Percentiles rank a stretch among this genome's conserved stretches.
These are phyloP conservation scores for Populus hybrid DNA, from an alignment of 441 rosid species.

Conservation along the genomic window DNA sequence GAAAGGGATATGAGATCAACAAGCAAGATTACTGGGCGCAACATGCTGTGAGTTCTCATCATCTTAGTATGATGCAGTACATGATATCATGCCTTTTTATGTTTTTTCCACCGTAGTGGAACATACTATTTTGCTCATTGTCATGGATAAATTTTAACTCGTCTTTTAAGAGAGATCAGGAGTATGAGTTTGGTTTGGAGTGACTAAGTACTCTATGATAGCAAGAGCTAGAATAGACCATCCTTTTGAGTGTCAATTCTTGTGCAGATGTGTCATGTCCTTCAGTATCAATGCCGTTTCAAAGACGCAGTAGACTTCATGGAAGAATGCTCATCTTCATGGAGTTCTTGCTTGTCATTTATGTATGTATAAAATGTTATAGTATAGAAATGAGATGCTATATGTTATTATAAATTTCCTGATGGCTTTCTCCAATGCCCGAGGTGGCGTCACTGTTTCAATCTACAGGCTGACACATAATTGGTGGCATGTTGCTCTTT, in stretches of 20 bases:
- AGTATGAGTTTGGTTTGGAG: not conserved
- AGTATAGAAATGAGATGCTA: not conserved
- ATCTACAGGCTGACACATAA: slow-evolving; percentile 75
- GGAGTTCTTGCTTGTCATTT: slow-evolving; percentile 74
- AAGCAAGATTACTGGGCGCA: slow-evolving; percentile 77
- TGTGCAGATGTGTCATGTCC: slow-evolving; percentile 83
- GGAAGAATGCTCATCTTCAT: slow-evolving; percentile 63
- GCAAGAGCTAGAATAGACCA: not conserved
- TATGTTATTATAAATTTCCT: not conserved
- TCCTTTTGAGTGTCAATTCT: slow-evolving; percentile 12
- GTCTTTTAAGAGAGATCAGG: not conserved
- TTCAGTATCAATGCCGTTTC: slow-evolving; percentile 69
- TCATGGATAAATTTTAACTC: not conserved
- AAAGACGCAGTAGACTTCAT: slow-evolving; percentile 87
- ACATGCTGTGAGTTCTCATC: slow-evolving; percentile 65
- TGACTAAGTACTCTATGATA: not conserved
- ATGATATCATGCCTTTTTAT: not conserved
- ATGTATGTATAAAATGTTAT: slow-evolving; percentile 43
- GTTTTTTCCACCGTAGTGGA: not conserved
- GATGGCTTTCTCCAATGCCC: slow-evolving; percentile 11
- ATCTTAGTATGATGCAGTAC: not conserved
- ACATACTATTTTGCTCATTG: not conserved
- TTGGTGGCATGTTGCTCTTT: slow-evolving; percentile 97
- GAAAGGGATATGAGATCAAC: slow-evolving; percentile 67
- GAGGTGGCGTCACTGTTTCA: slow-evolving; percentile 1